Base-by-base conservation (phyloP, 2,329 filamentous ascomycete genomes). In the Botryotinia globosa region DNA sequence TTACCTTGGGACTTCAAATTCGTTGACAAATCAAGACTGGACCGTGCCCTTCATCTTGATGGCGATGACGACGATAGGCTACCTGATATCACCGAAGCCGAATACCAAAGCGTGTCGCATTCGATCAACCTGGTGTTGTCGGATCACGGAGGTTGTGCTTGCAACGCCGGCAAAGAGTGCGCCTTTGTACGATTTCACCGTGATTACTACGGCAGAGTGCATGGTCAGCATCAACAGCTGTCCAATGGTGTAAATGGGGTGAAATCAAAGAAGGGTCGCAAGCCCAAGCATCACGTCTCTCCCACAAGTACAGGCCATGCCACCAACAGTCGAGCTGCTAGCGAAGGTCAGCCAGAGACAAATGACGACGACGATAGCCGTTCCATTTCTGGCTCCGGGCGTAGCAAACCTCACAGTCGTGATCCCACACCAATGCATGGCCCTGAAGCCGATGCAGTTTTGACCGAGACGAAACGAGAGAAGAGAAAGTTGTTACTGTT, bases 121-220 rank as follows among this genome's bases (percentile, higher is more conserved):
- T 93, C 90, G 88, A 88, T 93, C 10, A 86, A 89, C 69, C 87
- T 86, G 58, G 90, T 94, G 14, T 85, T 94, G 10, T 91, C 91
- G 29, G 92, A 94, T 79, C 92, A 93, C 77, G 92, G 92, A 29
- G 92, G 92, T 29, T 95, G 92, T 81, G 92, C 92, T 7, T 95
- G 92, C 80, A 87, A 91, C 72, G 80, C 89, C 22, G 88, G 88
- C 12, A 82, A 84, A 58, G 87, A 90, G 73, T 91, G 89, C 77
- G 87, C 88, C 3, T 91, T 91, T 81, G 85, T 85, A 73, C 87
- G 88, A 32, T 91, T 91, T 76, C 87, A 89, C 78, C 84, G 87
- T 68, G 87, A 86, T 69, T 89, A 89, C 77, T 81, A 87, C 72
- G 81, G 81, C 58, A 86, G 84, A 72, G 79, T 82, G 20, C 85